Conservation (phyloP, 495 filamentous ascomycete genomes). For the Podospora comata region DNA sequence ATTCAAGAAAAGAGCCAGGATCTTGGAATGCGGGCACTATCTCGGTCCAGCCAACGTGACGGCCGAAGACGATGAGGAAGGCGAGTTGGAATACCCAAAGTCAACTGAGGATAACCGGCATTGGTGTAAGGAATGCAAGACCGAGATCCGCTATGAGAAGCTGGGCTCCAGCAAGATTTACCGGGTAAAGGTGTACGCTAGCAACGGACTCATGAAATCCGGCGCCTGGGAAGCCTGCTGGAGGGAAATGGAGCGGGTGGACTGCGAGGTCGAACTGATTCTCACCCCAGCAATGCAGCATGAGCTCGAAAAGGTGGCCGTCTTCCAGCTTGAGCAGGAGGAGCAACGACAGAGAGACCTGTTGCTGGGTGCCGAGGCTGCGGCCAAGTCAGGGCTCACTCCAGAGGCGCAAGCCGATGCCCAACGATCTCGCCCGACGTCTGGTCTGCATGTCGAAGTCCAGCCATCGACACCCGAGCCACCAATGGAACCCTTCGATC, state of each 20-base stretch:
- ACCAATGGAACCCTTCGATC: slow-evolving; percentile 4
- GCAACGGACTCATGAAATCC: slow-evolving; percentile 87
- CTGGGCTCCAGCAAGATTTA: slow-evolving; percentile 57
- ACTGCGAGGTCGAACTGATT: slow-evolving; percentile 79
- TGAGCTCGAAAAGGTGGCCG: slow-evolving; percentile 46
- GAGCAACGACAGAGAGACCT: slow-evolving; percentile 33
- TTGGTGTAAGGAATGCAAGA: slow-evolving; percentile 60
- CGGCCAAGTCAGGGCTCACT: slow-evolving; percentile 18
- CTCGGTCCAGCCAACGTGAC: slow-evolving; percentile 47
- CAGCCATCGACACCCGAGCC: slow-evolving; percentile 16
- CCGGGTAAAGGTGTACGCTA: slow-evolving; percentile 85
- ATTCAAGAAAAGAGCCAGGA: slow-evolving; percentile 54
- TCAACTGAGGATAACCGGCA: slow-evolving; percentile 45
- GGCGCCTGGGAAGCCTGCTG: slow-evolving; percentile 92
- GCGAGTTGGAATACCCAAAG: slow-evolving; percentile 26
- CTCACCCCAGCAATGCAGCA: slow-evolving; percentile 41
- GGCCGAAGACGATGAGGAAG: slow-evolving; percentile 45
- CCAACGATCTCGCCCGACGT: slow-evolving; percentile 11
- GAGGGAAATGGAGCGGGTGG: slow-evolving; percentile 96
- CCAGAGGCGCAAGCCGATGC: slow-evolving; percentile 17
- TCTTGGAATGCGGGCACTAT: slow-evolving; percentile 79
- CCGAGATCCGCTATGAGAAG: slow-evolving; percentile 48
- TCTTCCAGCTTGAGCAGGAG: slow-evolving; percentile 25
- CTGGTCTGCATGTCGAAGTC: slow-evolving; percentile 19
- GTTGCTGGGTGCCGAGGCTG: slow-evolving; percentile 24